phyloP scores from a whole-genome alignment of 164 flowering plant species.

The Berberis vulgaris region DNA sequence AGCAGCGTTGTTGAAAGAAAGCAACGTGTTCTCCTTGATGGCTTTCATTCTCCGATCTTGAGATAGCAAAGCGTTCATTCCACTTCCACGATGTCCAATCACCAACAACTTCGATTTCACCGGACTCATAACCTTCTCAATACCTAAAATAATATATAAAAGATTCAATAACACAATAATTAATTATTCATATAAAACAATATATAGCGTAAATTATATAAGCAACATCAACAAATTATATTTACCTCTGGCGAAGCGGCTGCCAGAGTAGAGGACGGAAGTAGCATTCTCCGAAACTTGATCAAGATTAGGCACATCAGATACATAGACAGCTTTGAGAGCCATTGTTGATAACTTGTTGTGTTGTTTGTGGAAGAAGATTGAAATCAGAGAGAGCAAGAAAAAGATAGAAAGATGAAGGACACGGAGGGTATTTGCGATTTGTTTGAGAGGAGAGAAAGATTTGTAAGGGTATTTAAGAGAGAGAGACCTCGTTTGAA shows the following conservation, averaged over 20 bases:
- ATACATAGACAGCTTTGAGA: conserved; percentile 60
- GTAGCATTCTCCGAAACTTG: conserved; percentile 33
- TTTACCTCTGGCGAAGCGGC: conserved; percentile 21
- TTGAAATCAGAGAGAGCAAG: background rate
- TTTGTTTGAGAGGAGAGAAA: too few species aligned
- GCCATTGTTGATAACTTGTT: conserved; percentile 29
- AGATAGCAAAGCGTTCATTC: conserved; percentile 71
- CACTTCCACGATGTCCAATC: conserved; percentile 82
- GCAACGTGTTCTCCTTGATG: conserved; percentile 65
- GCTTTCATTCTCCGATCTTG: conserved; percentile 53
- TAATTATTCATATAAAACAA: background rate
- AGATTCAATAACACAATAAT: background rate
- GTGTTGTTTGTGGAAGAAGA: too few species aligned
- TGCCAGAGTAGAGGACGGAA: conserved; percentile 14
- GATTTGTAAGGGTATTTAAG: too few species aligned
- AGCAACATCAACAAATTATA: background rate
- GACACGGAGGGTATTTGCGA: background rate
- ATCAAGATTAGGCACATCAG: conserved; percentile 59
- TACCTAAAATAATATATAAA: conserved; percentile 9
- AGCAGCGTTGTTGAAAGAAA: conserved; percentile 64
- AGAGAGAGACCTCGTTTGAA: too few species aligned
- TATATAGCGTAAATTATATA: background rate
- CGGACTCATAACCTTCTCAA: conserved; percentile 9
- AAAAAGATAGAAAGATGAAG: background rate
- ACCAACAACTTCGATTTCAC: conserved; percentile 38